Evolutionary conservation across 148 eudicot genomes (phyloP).

Genomic region (Hydrangea macrophylla): DNA sequence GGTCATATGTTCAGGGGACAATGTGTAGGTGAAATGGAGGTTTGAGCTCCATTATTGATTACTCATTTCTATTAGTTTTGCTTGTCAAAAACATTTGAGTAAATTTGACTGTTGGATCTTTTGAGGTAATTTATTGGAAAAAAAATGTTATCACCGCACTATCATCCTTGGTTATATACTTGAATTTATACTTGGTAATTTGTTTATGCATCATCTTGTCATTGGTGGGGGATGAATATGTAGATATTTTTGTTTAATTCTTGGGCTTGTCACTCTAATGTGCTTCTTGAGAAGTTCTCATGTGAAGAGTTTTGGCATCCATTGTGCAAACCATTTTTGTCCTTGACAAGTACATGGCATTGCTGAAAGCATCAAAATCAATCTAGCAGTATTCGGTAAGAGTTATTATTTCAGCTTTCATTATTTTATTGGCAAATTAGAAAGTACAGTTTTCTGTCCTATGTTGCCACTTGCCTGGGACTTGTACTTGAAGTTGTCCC

Average conservation of each 20-base stretch:
- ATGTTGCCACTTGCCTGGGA: no score
- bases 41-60: conserved; percentile 2
- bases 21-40: no score
- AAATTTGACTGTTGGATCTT: background rate
- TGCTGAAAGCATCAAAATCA: background rate
- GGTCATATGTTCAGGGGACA: conserved; percentile 11
- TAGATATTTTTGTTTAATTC: background rate
- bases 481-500: no score
- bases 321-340: background rate
- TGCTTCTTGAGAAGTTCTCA: background rate
- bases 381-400: background rate
- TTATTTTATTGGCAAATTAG: no score
- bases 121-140: background rate
- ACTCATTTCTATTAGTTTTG: background rate
- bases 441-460: no score
- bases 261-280: background rate
- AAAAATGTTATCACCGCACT: background rate
- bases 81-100: background rate
- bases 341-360: background rate
- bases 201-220: background rate
- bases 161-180: no score
- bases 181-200: background rate
- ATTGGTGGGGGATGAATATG: background rate
- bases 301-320: background rate
- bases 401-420: background rate